Base-by-base conservation (phyloP, 805 yeast species). In the Danielia reshetovae region DNA sequence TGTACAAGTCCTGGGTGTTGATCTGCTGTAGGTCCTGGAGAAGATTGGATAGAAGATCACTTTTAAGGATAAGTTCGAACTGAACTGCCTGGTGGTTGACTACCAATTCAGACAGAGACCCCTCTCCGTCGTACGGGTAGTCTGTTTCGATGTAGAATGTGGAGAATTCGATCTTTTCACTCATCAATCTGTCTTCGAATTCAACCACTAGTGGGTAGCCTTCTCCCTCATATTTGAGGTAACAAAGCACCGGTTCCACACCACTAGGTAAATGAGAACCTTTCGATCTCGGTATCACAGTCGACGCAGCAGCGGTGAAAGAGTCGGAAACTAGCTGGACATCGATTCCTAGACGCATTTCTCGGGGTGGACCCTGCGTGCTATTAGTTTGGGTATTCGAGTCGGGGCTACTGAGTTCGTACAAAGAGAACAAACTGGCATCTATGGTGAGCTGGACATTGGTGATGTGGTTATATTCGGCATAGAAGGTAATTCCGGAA, bases 161-260 rank as follows among this genome's bases (percentile, higher is more conserved):
- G 4, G 53, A 45, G 39, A 68, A 68, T 43, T 68, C 72, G 31
- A 68, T 53, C 39, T 58, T 60, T 36, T 68, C 73, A 32, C 60
- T 60, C 42, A 68, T 60, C 21, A 59, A 43, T 23, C 49, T 43
- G 43, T 67, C 72, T 43, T 67, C 72, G 38, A 67, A 68, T 36
- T 63, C 72, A 14, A 67, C 51, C 9, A 62, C 52, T 7, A 68
- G 48, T 1, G 71, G 70, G 7, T 37, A 30, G 1, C 72, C 72
- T n/a, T 54, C 61, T 7, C 70, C 70, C 13, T 52, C 47, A 42
- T 66, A 67, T 11, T 49, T 55, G 21, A 67, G 37, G 39, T 54
- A 62, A 48, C 73, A 67, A 9, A 52, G 45, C 9, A 56, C 55
- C n/a, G 47, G 34, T 16, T 55, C 60, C 6, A 37, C 30, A 4